Percentiles rank a stretch among this genome's conserved stretches.
These are phyloP conservation scores for Penicillium maclennaniae DNA, from an alignment of 495 filamentous ascomycete species.

Conservation along the genomic window DNA sequence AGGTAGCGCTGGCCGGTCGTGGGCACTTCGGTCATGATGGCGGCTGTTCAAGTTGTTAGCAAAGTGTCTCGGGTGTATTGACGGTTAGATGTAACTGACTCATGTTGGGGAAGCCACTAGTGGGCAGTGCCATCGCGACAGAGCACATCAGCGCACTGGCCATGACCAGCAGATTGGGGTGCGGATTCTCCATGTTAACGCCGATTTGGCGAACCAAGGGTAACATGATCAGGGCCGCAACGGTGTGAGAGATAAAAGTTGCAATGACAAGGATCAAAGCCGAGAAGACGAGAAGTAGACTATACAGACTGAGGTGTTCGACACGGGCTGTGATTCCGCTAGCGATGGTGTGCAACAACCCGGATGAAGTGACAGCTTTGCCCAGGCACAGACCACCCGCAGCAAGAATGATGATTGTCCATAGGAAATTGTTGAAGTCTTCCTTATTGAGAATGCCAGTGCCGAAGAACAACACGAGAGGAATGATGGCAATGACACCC, in stretches of 20 bases:
- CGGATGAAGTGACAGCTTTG: slow-evolving; percentile 90
- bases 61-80: not conserved
- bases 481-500: slow-evolving; percentile 96
- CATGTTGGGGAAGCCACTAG: slow-evolving; percentile 98
- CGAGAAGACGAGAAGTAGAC: slow-evolving; percentile 81
- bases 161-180: slow-evolving; percentile 96
- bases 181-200: slow-evolving; percentile 75
- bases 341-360: slow-evolving; percentile 88
- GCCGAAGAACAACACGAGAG: slow-evolving; percentile 93
- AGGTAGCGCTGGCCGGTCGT: slow-evolving; percentile 90
- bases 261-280: slow-evolving; percentile 86
- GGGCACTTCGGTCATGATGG: slow-evolving; percentile 98
- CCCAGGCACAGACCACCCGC: slow-evolving; percentile 90
- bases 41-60: slow-evolving; percentile 55
- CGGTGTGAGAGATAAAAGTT: slow-evolving; percentile 97
- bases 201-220: slow-evolving; percentile 87
- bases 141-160: slow-evolving; percentile 64
- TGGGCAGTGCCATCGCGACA: slow-evolving; percentile 85
- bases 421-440: slow-evolving; percentile 99
- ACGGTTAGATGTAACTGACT: slow-evolving; percentile 57
- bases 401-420: slow-evolving; percentile 99
- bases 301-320: slow-evolving; percentile 77
- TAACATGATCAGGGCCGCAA: slow-evolving; percentile 91
- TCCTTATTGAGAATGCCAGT: slow-evolving; percentile 97
- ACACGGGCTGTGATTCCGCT: slow-evolving; percentile 66